These are phyloP conservation scores for Fraxinus velutina DNA, from an alignment of 305 asterid genomes.

Conservation along the genomic window DNA sequence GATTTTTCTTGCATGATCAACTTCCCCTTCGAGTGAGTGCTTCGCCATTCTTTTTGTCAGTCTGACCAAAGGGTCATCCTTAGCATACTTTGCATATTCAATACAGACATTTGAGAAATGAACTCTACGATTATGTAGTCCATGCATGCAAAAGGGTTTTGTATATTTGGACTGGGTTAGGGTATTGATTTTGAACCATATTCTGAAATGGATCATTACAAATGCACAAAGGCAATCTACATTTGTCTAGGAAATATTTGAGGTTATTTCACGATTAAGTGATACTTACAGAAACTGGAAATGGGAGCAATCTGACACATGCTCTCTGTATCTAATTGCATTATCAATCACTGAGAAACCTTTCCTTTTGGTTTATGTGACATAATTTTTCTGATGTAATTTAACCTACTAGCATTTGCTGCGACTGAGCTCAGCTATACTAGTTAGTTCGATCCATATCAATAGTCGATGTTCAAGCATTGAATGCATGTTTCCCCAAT, in stretches of 20 bases:
- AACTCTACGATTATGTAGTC: not conserved
- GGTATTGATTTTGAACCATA: not conserved
- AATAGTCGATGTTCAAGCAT: too few relatives aligned
- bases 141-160: not conserved
- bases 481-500: too few relatives aligned
- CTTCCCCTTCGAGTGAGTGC: constrained; percentile 14
- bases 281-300: too few relatives aligned
- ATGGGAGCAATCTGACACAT: too few relatives aligned
- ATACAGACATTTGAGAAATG: not conserved
- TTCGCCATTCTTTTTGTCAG: not conserved
- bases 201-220: not conserved
- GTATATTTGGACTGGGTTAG: not conserved
- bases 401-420: too few relatives aligned
- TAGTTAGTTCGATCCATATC: too few relatives aligned
- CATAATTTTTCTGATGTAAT: too few relatives aligned
- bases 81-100: not conserved
- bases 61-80: not conserved
- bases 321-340: too few relatives aligned
- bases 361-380: too few relatives aligned
- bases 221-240: not conserved
- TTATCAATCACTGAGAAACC: too few relatives aligned
- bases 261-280: not conserved
- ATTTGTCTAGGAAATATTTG: not conserved
- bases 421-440: too few relatives aligned
- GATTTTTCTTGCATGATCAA: constrained; percentile 14